These are phyloP conservation scores for Coelastrella sp. DNA, from an alignment of 139 green algal species.

Conservation along the genomic window DNA sequence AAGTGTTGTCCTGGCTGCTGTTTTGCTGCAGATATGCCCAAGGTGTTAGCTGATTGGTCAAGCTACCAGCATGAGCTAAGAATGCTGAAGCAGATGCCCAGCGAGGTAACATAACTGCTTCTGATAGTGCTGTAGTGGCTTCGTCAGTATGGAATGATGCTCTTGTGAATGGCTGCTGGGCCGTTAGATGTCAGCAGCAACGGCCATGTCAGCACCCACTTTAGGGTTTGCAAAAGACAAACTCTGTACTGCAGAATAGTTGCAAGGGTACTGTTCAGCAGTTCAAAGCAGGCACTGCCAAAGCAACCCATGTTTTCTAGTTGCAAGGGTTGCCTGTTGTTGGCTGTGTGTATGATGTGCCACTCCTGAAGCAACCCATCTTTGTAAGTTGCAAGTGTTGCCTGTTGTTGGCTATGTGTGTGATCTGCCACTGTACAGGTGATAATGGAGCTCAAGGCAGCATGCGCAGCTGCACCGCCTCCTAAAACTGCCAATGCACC, in stretches of 20 bases:
- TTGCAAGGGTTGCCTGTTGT: neutral
- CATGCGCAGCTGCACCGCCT: neutral
- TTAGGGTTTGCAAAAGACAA: no score
- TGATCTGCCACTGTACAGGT: neutral
- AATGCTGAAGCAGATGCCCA: conserved; percentile 12
- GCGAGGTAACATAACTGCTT: neutral
- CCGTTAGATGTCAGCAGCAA: no score
- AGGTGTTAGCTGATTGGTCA: neutral
- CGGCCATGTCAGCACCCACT: no score
- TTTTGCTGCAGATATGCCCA: conserved; percentile 10
- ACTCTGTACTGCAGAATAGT: no score
- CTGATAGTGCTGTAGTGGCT: neutral
- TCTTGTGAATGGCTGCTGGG: no score
- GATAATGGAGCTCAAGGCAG: neutral
- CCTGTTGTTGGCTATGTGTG: neutral
- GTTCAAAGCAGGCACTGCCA: no score
- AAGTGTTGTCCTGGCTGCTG: no score
- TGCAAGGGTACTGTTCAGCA: no score
- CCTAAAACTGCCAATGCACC: neutral
- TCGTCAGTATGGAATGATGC: neutral
- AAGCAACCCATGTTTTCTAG: no score
- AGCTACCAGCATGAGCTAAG: neutral
- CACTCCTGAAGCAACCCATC: neutral
- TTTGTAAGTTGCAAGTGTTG: neutral
- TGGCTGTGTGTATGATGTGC: neutral